Evolutionary conservation across 768 basidiomycete species (phyloP), one percentile per base, ranked within the genome.

Genomic region (Floccularia luteovirens): DNA sequence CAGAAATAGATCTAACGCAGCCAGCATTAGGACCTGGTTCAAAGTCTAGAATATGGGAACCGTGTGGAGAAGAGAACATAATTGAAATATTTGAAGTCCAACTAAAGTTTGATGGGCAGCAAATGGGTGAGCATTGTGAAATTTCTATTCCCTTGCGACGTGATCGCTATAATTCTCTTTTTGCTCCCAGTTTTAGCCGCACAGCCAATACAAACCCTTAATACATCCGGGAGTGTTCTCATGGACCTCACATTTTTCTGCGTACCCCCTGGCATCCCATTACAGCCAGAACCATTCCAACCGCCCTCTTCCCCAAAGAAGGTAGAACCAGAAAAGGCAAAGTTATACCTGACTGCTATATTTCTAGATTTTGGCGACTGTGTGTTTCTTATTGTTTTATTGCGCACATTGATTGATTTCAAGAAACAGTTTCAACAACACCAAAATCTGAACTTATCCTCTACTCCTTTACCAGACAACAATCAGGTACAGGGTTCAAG

Each of bases 351-450:
- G 4, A 64, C 70, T 7, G 65, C 69, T 16, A 71, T 64, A 36
- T 75, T 68, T 44, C 55, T 81, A n/a, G 71, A 84, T 43, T 77
- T 79, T 35, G 70, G 68, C 34, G 70, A 79, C 43, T 80, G 83
- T 85, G 55, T 46, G 74, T 45, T 40, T 24, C 20, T 20, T 34
- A 42, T 14, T 39, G 4, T 1, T 36, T 4, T 19, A n/a, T 24
- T 8, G 31, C 24, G 39, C 22, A 24, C 36, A 25, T 20, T 43
- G 24, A 37, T 37, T 38, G 4, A 30, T 41, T 21, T 44, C 30
- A 10, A 23, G 21, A 11, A 17, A 42, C 34, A 69, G 67, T 64
- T 45, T 43, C 50, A 12, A 58, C 64, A 13, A 53, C 57, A 10
- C 69, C 68, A 2, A 67, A 56, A 33, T 69, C 65, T 7, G 61